Conservation (phyloP, 1,284 basidiomycete species). For the Ceratobasidium sp. region DNA sequence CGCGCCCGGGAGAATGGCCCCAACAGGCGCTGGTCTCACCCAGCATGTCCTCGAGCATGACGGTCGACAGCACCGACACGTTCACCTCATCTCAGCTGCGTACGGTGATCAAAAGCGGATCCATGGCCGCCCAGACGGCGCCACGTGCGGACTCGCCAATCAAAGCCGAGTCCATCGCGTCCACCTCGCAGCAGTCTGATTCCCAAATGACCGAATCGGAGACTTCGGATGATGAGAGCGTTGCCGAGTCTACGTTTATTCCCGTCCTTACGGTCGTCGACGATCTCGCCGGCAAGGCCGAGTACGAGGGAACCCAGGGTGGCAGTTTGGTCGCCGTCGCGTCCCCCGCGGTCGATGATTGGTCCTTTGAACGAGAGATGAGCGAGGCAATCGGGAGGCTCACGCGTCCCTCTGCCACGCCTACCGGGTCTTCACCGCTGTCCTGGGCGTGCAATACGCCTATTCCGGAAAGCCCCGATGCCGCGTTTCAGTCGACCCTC, state of each 20-base stretch:
- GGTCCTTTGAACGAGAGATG: constrained; percentile 9
- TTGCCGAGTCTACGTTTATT: constrained; percentile 8
- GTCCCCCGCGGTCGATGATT: not conserved
- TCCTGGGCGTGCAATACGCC: constrained; percentile 12
- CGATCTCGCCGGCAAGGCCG: not conserved
- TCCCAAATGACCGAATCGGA: not conserved
- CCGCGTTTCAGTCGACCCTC: not conserved
- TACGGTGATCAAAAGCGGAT: constrained; percentile 22
- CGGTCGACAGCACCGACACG: constrained; percentile 19
- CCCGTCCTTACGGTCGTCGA: constrained; percentile 20
- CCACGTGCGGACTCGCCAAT: constrained; percentile 13
- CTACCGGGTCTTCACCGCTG: not conserved
- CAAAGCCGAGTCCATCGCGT: constrained; percentile 4
- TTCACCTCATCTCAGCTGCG: constrained; percentile 30
- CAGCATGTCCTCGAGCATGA: constrained; percentile 6
- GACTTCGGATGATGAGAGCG: not conserved
- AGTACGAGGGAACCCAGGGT: constrained; percentile 4
- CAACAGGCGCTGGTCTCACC: constrained; percentile 5
- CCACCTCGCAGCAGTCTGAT: not conserved
- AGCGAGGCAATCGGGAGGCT: not conserved
- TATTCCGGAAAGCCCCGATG: constrained; percentile 16
- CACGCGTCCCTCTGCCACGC: not conserved
- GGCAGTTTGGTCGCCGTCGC: constrained; percentile 7
- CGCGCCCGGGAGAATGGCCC: not conserved
- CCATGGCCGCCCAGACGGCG: constrained; percentile 1